A percentile compares a stretch with the other conserved stretches of the same genome.
phyloP scores from a whole-genome alignment of 2,329 filamentous ascomycete genomes.

The Zymoseptoria pseudotritici region DNA sequence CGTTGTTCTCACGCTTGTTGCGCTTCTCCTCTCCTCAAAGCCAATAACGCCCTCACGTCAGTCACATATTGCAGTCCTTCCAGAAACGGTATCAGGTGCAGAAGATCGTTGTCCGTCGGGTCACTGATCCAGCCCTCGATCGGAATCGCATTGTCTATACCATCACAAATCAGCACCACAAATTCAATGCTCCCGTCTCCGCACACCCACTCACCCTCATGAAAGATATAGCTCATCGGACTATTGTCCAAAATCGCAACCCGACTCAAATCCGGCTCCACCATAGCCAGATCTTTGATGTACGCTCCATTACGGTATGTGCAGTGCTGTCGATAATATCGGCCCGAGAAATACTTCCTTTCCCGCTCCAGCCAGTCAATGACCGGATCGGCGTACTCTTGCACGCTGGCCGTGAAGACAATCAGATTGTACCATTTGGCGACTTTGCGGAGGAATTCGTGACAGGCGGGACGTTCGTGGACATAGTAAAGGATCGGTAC shows the following conservation, averaged over 20 bases:
- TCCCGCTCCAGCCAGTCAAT: conserved; percentile 98
- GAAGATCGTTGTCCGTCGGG: conserved; percentile 88
- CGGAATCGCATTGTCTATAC: conserved; percentile 88
- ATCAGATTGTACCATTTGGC: conserved; percentile 98
- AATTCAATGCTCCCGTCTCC: background rate
- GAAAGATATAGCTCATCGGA: conserved; percentile 95
- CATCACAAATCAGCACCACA: conserved; percentile 1
- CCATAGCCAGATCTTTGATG: conserved; percentile 93
- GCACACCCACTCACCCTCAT: conserved; percentile 65
- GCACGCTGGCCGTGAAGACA: conserved; percentile 92
- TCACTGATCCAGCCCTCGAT: conserved; percentile 99
- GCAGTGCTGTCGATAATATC: conserved; percentile 96
- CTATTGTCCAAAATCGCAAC: conserved; percentile 99
- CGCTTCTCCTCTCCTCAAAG: conserved; percentile 74
- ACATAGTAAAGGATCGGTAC: conserved; percentile 98
- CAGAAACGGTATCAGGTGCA: conserved; percentile 84
- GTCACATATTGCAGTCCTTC: conserved; percentile 95
- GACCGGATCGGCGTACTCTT: conserved; percentile 96
- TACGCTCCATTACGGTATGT: conserved; percentile 92
- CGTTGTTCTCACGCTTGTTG: conserved; percentile 21
- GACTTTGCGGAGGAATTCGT: conserved; percentile 88
- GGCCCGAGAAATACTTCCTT: conserved; percentile 86
- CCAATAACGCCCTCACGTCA: conserved; percentile 84
- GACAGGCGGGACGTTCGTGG: conserved; percentile 92
- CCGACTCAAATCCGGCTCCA: conserved; percentile 93